phyloP scores from a whole-genome alignment of 192 early-diverging fungal genomes.

The Linderina pennispora region DNA sequence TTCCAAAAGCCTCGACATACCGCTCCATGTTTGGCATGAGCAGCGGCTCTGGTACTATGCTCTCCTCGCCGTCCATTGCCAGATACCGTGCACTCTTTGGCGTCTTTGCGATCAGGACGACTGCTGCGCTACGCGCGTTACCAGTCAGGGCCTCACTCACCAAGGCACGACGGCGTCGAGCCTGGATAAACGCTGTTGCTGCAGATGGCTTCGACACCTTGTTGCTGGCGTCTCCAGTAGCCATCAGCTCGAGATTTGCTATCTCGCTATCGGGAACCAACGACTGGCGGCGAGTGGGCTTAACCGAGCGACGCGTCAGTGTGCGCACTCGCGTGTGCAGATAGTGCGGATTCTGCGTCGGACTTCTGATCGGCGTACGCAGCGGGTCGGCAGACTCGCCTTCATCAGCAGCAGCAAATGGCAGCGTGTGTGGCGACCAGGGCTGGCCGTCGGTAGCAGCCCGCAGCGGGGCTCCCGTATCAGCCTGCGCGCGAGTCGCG shows the following conservation, averaged over 20 bases:
- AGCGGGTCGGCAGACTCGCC: neutral
- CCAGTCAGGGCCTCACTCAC: constrained; percentile 24
- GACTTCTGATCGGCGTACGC: neutral
- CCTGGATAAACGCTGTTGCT: constrained; percentile 17
- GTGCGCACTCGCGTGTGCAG: constrained; percentile 32
- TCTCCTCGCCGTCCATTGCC: neutral
- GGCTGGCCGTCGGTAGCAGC: too few species aligned
- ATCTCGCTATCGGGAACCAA: constrained; percentile 10
- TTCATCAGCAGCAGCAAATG: too few species aligned
- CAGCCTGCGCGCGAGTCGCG: too few species aligned
- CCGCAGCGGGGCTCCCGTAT: too few species aligned
- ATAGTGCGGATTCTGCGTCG: constrained; percentile 9
- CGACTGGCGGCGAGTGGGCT: constrained; percentile 26
- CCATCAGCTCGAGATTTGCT: neutral
- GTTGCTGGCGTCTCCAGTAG: neutral
- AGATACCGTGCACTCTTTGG: neutral
- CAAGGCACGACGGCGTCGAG: constrained; percentile 22
- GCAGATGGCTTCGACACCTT: constrained; percentile 11
- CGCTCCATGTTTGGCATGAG: constrained; percentile 42
- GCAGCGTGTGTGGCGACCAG: too few species aligned
- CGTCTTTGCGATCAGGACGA: constrained; percentile 12
- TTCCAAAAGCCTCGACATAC: constrained; percentile 39
- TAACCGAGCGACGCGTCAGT: constrained; percentile 26
- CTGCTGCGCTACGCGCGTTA: constrained; percentile 11
- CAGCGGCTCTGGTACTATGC: neutral